Conservation (phyloP, 768 basidiomycete genomes). For the Kwoniella dendrophila region DNA sequence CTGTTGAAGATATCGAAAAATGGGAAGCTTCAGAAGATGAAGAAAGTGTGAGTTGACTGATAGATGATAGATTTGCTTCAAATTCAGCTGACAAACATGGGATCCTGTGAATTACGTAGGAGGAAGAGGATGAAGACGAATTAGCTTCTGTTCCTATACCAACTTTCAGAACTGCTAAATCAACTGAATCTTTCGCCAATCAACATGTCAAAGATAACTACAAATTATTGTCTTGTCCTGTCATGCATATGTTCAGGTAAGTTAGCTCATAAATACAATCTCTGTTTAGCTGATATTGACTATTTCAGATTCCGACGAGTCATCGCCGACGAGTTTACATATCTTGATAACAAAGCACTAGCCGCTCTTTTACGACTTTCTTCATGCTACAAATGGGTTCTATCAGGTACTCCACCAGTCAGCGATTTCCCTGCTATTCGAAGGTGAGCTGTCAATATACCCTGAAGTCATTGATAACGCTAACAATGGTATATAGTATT, state of each 20-base stretch:
- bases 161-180: conserved; percentile 33
- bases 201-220: conserved; percentile 70
- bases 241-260: conserved; percentile 79
- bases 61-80: neutral
- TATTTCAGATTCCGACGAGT: conserved; percentile 70
- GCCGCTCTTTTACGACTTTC: conserved; percentile 74
- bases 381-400: conserved; percentile 83
- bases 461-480: neutral
- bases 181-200: conserved; percentile 61
- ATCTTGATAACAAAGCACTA: conserved; percentile 77
- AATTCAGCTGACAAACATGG: conserved; percentile 5
- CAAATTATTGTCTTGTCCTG: conserved; percentile 76
- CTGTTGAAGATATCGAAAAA: conserved; percentile 59
- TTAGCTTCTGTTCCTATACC: conserved; percentile 32
- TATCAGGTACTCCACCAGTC: conserved; percentile 94
- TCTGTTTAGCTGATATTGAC: neutral
- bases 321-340: conserved; percentile 93
- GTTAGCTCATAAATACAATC: neutral
- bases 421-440: conserved; percentile 87
- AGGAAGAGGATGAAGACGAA: conserved; percentile 31
- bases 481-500: conserved; percentile 58
- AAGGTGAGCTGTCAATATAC: conserved; percentile 58
- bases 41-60: conserved; percentile 56
- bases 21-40: conserved; percentile 56
- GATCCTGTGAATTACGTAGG: too few relatives aligned